Evolutionary conservation across 495 filamentous ascomycete species (phyloP).

Genomic region (Aspergillus incahuasiensis): DNA sequence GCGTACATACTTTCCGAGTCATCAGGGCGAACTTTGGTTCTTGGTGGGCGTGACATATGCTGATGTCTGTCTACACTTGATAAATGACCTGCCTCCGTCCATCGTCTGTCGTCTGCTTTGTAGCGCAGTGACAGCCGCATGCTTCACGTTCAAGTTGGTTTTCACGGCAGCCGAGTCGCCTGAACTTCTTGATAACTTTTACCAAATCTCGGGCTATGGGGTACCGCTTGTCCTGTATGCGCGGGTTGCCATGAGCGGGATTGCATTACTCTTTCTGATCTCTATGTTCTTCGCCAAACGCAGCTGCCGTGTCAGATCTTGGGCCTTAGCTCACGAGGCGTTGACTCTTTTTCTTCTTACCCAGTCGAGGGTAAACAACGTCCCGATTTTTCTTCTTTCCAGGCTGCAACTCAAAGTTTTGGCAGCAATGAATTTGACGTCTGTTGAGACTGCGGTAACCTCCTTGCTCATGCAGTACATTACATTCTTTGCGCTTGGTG

Average conservation of each 20-base stretch:
- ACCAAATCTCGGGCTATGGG: slow-evolving; percentile 44
- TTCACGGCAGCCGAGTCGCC: slow-evolving; percentile 82
- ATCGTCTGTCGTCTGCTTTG: slow-evolving; percentile 21
- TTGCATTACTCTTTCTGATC: slow-evolving; percentile 36
- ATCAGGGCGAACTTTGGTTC: slow-evolving; percentile 66
- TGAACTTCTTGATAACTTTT: slow-evolving; percentile 68
- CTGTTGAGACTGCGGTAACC: slow-evolving; percentile 56
- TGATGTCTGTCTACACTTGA: slow-evolving; percentile 35
- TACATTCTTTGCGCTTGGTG: slow-evolving; percentile 87
- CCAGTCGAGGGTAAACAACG: slow-evolving; percentile 75
- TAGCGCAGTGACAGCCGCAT: slow-evolving; percentile 38
- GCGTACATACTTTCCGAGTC: slow-evolving; percentile 56
- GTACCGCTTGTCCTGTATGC: slow-evolving; percentile 45
- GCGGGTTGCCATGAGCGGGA: slow-evolving; percentile 42
- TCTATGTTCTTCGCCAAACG: slow-evolving; percentile 19
- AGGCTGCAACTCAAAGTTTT: slow-evolving; percentile 54
- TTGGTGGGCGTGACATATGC: slow-evolving; percentile 68
- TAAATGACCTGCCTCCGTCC: slow-evolving; percentile 25
- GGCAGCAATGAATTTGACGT: slow-evolving; percentile 38
- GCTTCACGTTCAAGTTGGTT: slow-evolving; percentile 76
- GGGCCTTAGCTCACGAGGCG: slow-evolving; percentile 62
- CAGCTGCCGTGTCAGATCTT: too few species aligned
- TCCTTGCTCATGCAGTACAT: slow-evolving; percentile 65
- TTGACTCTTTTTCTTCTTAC: slow-evolving; percentile 78
- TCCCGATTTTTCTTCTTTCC: slow-evolving; percentile 77